Evolutionary conservation across 306 rosid species (phyloP).

Genomic region (Vigna reflexopilosa): DNA sequence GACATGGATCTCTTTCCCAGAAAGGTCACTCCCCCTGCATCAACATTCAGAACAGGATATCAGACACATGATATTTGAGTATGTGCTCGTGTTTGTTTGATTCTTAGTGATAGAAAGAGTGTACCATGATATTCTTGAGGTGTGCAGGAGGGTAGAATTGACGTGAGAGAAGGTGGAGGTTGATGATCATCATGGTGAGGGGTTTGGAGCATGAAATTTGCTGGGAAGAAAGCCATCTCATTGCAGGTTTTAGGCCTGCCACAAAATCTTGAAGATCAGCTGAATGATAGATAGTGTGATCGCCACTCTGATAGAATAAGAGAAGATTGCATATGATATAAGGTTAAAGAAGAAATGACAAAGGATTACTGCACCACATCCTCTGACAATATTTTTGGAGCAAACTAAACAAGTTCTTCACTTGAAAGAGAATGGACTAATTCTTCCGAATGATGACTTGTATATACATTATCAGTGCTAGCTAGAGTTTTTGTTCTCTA

Average conservation of each 20-base stretch:
- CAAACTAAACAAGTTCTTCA: constrained; percentile 45
- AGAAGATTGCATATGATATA: constrained; percentile 42
- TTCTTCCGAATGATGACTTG: constrained; percentile 51
- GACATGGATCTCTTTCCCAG: constrained; percentile 91
- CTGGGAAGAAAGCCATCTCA: constrained; percentile 93
- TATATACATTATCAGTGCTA: constrained; percentile 65
- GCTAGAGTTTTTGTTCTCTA: constrained; percentile 38
- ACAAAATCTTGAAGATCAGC: constrained; percentile 47
- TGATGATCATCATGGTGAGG: constrained; percentile 76
- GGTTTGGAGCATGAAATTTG: constrained; percentile 92
- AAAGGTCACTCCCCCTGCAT: constrained; percentile 76
- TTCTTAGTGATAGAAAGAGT: not conserved
- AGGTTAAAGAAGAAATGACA: constrained; percentile 39
- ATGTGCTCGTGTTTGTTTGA: constrained; percentile 17
- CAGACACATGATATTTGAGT: constrained; percentile 7
- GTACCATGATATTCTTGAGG: constrained; percentile 92
- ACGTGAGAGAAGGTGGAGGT: constrained; percentile 74
- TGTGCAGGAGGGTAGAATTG: constrained; percentile 76
- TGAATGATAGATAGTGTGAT: constrained; percentile 33
- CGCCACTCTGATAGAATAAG: constrained; percentile 46
- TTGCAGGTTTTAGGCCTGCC: constrained; percentile 53
- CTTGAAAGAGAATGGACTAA: constrained; percentile 50
- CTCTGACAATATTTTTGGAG: constrained; percentile 39
- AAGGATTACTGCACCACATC: constrained; percentile 36
- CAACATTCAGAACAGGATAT: constrained; percentile 24